Conservation (phyloP, 208 protist genomes). For the Crithidia sp. region DNA sequence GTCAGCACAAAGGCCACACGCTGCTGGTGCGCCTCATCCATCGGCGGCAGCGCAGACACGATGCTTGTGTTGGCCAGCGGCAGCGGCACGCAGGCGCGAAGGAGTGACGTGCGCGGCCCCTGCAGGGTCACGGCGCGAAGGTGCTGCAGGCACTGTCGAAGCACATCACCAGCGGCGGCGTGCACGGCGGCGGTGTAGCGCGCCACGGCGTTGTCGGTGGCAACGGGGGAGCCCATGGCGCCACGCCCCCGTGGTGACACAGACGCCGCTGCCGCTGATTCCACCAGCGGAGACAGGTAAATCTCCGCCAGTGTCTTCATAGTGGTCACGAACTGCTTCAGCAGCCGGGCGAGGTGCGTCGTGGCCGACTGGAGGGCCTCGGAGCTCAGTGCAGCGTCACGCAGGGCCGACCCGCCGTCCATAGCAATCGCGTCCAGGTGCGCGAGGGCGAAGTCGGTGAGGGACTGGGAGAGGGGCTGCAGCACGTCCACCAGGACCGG, state of each 20-base stretch:
- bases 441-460: conserved; percentile 50
- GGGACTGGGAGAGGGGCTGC: conserved; percentile 39
- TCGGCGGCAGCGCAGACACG: conserved; percentile 11
- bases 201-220: conserved; percentile 11
- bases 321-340: conserved; percentile 60
- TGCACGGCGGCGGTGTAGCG: conserved; percentile 24
- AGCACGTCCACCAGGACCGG: conserved; percentile 77
- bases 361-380: conserved; percentile 35
- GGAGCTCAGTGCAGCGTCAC: conserved; percentile 17
- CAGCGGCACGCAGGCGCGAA: conserved; percentile 23
- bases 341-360: conserved; percentile 43
- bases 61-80: conserved; percentile 23
- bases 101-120: conserved; percentile 14
- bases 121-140: conserved; percentile 2
- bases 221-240: neutral
- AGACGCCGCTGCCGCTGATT: neutral
- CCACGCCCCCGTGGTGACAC: neutral
- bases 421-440: conserved; percentile 43
- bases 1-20: conserved; percentile 27
- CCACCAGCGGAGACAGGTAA: conserved; percentile 52
- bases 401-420: conserved; percentile 41
- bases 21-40: conserved; percentile 10
- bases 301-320: conserved; percentile 69
- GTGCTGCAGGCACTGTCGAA: conserved; percentile 11
- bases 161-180: conserved; percentile 20